A percentile compares a stretch with the other conserved stretches of the same genome.
phyloP scores from a whole-genome alignment of 2,329 filamentous ascomycete genomes.

The Huntiella bhutanensis region DNA sequence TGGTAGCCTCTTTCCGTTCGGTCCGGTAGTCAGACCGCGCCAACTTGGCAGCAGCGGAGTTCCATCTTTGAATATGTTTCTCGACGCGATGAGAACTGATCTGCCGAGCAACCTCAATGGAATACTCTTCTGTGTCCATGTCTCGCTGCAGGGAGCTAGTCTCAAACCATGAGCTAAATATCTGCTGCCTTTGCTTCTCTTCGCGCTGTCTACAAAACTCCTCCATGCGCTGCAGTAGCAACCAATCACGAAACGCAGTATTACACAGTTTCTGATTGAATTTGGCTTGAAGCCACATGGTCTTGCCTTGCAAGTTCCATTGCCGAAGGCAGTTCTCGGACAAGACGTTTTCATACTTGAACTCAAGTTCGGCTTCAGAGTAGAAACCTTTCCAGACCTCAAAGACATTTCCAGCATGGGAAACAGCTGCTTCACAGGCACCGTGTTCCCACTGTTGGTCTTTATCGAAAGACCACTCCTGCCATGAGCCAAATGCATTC shows the following conservation, averaged over 20 bases:
- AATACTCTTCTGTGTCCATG: not conserved
- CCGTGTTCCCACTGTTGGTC: not conserved
- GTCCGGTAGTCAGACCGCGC: constrained; percentile 1
- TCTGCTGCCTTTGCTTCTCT: not conserved
- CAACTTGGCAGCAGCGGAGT: not conserved
- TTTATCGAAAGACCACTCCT: constrained; percentile 1
- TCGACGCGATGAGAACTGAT: not conserved
- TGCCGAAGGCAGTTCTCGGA: constrained; percentile 3
- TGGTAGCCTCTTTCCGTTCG: constrained; percentile 4
- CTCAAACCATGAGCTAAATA: constrained; percentile 1
- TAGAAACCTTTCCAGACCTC: constrained; percentile 1
- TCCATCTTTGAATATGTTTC: constrained; percentile 2
- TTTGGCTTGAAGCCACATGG: constrained; percentile 2
- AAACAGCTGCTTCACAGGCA: constrained; percentile 1
- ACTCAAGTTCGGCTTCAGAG: constrained; percentile 1
- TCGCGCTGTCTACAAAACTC: constrained; percentile 5
- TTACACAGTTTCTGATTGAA: constrained; percentile 4
- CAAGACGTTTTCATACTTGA: constrained; percentile 4
- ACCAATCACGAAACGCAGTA: constrained; percentile 10
- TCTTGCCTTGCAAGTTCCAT: constrained; percentile 11
- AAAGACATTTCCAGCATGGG: not conserved
- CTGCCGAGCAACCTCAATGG: constrained; percentile 2
- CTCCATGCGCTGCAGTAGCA: constrained; percentile 10
- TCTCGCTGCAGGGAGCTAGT: constrained; percentile 1
- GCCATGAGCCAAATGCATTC: constrained; percentile 3